These are phyloP conservation scores for Monosporascus sp. DNA, from an alignment of 2,329 filamentous ascomycete genomes.

Conservation along the genomic window DNA sequence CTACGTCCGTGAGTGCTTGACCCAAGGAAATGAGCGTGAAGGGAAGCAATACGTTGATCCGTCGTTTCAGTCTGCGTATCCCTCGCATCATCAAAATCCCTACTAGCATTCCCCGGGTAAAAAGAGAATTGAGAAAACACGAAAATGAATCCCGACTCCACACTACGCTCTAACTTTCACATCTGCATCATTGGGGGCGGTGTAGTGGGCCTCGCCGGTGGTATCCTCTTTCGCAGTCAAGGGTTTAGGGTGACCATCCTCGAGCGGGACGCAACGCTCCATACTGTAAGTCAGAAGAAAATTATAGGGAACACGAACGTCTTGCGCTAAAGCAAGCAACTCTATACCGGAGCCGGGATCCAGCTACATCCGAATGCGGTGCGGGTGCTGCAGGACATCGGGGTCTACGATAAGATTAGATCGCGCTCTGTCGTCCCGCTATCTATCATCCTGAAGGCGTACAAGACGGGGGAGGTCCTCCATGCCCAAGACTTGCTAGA, in stretches of 20 bases:
- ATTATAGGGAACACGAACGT: background rate
- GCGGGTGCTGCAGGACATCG: constrained; percentile 13
- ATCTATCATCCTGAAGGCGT: constrained; percentile 13
- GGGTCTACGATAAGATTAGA: constrained; percentile 12
- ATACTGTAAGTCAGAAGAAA: constrained; percentile 8
- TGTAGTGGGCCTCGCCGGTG: constrained; percentile 12
- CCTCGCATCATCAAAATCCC: no score
- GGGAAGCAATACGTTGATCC: no score
- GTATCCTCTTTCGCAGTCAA: constrained; percentile 14
- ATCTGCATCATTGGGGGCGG: constrained; percentile 16
- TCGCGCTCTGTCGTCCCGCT: constrained; percentile 7
- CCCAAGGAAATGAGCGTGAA: no score
- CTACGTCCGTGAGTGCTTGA: no score
- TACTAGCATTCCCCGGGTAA: no score
- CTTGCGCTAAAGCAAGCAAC: background rate
- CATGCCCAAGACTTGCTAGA: constrained; percentile 12
- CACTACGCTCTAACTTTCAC: constrained; percentile 3
- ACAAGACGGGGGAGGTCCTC: constrained; percentile 12
- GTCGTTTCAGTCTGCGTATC: no score
- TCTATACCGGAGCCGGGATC: constrained; percentile 11
- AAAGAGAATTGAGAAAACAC: no score
- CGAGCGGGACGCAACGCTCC: constrained; percentile 10
- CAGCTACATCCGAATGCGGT: constrained; percentile 18
- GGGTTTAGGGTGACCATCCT: constrained; percentile 16
- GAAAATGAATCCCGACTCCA: background rate